These are phyloP conservation scores for Ilyonectria destructans DNA, from an alignment of 2,329 filamentous ascomycete genomes.

Conservation along the genomic window DNA sequence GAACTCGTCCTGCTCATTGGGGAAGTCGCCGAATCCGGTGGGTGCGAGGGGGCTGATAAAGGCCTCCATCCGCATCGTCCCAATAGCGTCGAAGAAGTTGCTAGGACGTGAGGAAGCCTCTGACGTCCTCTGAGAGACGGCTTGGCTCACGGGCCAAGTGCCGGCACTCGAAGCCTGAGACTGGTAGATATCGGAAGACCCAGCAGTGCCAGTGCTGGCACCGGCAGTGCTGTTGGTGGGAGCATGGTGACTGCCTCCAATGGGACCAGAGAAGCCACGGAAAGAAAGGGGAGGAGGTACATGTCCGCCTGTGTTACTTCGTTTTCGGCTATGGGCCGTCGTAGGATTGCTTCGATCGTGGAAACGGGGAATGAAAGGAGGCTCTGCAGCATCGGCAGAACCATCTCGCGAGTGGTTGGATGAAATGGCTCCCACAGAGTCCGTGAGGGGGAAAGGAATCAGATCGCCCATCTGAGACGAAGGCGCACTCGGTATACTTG, in stretches of 20 bases:
- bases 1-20: constrained; percentile 67
- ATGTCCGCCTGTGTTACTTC: constrained; percentile 89
- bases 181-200: constrained; percentile 75
- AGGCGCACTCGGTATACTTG: constrained; percentile 58
- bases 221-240: constrained; percentile 72
- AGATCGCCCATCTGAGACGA: constrained; percentile 57
- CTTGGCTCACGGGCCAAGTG: constrained; percentile 63
- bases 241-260: constrained; percentile 60
- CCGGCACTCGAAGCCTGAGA: constrained; percentile 65
- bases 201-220: constrained; percentile 71
- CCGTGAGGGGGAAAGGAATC: constrained; percentile 57
- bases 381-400: constrained; percentile 77
- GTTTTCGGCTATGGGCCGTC: constrained; percentile 81
- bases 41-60: constrained; percentile 82
- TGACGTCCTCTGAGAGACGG: constrained; percentile 67
- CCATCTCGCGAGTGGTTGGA: constrained; percentile 62
- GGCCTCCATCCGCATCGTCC: constrained; percentile 96
- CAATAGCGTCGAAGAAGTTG: constrained; percentile 89
- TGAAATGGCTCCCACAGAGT: constrained; percentile 58
- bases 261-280: constrained; percentile 81
- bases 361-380: constrained; percentile 81
- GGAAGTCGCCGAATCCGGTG: constrained; percentile 63
- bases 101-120: constrained; percentile 69
- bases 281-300: constrained; percentile 80
- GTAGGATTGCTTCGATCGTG: constrained; percentile 65